Conservation (phyloP, 1,284 basidiomycete genomes). For the Puccinia hordei region DNA sequence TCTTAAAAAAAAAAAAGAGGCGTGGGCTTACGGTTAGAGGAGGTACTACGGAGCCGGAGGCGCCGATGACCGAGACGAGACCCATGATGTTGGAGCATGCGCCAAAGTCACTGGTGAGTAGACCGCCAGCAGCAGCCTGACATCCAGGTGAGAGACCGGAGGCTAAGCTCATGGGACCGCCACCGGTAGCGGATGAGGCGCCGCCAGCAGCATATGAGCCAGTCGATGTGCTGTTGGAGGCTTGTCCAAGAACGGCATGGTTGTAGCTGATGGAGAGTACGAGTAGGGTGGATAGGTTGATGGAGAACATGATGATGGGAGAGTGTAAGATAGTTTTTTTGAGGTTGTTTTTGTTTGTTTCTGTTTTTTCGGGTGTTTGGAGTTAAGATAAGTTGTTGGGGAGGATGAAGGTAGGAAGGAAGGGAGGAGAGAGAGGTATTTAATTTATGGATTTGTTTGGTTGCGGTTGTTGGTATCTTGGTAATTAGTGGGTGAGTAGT, state of each 20-base stretch:
- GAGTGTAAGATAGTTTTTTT: neutral
- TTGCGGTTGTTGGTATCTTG: too few species aligned
- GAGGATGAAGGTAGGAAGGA: too few species aligned
- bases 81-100: constrained; percentile 43
- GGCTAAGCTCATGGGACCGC: neutral
- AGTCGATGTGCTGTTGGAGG: neutral
- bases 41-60: constrained; percentile 15
- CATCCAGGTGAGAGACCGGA: constrained; percentile 24
- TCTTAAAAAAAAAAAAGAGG: too few species aligned
- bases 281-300: neutral
- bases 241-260: constrained; percentile 5
- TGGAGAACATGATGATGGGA: neutral
- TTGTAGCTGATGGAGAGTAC: neutral
- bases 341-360: too few species aligned
- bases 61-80: constrained; percentile 24
- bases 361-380: too few species aligned
- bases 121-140: constrained; percentile 20
- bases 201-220: neutral
- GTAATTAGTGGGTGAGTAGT: too few species aligned
- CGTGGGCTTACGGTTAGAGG: constrained; percentile 27
- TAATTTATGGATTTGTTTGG: too few species aligned
- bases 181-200: neutral
- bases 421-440: too few species aligned
- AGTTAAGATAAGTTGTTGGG: too few species aligned
- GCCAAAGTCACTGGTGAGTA: constrained; percentile 36